Evolutionary conservation across 2,329 filamentous ascomycete species (phyloP).

Genomic region (Alternaria burnsii): DNA sequence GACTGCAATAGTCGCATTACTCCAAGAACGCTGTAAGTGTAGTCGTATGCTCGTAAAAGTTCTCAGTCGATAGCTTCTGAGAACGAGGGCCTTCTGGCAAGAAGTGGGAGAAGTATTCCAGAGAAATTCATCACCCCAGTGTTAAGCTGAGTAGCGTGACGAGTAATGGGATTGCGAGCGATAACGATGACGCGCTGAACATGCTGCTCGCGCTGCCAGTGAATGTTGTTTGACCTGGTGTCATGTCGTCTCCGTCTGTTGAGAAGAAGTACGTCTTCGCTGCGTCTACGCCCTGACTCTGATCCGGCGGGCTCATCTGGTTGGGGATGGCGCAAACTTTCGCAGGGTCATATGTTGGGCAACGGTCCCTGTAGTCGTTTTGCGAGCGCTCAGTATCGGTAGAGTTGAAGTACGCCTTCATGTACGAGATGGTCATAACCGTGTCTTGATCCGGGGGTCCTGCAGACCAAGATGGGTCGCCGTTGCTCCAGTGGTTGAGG

Average conservation of each 20-base stretch:
- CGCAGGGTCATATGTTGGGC: slow-evolving; percentile 35
- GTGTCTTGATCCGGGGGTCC: slow-evolving; percentile 73
- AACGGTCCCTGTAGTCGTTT: slow-evolving; percentile 43
- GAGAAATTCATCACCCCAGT: slow-evolving; percentile 28
- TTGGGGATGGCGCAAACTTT: slow-evolving; percentile 48
- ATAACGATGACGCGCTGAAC: slow-evolving; percentile 27
- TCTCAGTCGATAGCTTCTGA: neutral
- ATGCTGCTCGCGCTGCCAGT: slow-evolving; percentile 25
- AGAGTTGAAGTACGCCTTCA: slow-evolving; percentile 84
- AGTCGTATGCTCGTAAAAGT: slow-evolving; percentile 6
- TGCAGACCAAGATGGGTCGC: slow-evolving; percentile 73
- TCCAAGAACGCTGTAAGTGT: slow-evolving; percentile 7
- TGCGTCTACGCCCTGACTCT: slow-evolving; percentile 31
- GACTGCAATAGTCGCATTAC: slow-evolving; percentile 2
- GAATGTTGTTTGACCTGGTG: slow-evolving; percentile 42
- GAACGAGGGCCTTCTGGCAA: neutral
- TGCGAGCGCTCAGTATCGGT: slow-evolving; percentile 52
- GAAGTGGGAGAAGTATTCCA: neutral
- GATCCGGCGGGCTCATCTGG: slow-evolving; percentile 42
- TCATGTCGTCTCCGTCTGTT: slow-evolving; percentile 31
- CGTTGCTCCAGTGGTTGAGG: slow-evolving; percentile 81
- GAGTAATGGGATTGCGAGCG: slow-evolving; percentile 34
- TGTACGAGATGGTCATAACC: slow-evolving; percentile 70
- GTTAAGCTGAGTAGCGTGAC: slow-evolving; percentile 39
- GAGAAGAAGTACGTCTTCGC: slow-evolving; percentile 51